Percentiles rank a stretch among this genome's conserved stretches.
These are phyloP conservation scores for Pleurotus giganteus DNA, from an alignment of 768 basidiomycete genomes.

Conservation along the genomic window DNA sequence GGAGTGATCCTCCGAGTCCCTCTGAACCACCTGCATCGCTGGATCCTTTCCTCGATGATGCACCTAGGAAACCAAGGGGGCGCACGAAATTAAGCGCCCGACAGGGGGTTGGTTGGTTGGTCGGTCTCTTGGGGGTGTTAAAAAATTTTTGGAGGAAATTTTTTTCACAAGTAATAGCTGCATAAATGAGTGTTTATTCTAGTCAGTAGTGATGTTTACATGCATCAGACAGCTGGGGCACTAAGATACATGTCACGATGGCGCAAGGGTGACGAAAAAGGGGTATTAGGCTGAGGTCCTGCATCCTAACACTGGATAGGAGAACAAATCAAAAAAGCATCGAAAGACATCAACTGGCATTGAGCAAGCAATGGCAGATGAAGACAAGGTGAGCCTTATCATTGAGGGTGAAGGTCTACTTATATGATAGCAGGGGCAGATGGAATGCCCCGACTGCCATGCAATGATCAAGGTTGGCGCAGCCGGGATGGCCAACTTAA, in stretches of 20 bases:
- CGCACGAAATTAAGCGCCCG: neutral
- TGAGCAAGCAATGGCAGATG: no score
- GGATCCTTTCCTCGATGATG: no score
- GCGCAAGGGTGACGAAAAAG: no score
- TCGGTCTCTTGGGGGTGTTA: neutral
- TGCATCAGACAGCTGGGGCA: neutral
- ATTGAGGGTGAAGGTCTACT: neutral
- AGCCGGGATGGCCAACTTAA: slow-evolving; percentile 17
- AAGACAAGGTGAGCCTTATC: neutral
- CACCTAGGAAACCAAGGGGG: no score
- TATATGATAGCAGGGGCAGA: neutral
- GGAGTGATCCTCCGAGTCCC: no score
- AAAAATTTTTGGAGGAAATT: neutral
- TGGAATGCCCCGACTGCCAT: slow-evolving; percentile 20
- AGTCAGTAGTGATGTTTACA: neutral
- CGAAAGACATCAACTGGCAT: no score
- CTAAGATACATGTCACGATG: neutral
- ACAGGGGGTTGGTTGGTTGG: neutral
- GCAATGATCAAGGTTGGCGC: slow-evolving; percentile 17
- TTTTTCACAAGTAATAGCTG: neutral
- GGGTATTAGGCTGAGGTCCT: no score
- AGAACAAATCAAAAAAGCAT: no score
- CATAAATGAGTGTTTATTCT: neutral
- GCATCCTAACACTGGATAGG: no score
- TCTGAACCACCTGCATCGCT: no score